phyloP scores from a whole-genome alignment of 768 basidiomycete species.

The Fomitopsis pulvina region DNA sequence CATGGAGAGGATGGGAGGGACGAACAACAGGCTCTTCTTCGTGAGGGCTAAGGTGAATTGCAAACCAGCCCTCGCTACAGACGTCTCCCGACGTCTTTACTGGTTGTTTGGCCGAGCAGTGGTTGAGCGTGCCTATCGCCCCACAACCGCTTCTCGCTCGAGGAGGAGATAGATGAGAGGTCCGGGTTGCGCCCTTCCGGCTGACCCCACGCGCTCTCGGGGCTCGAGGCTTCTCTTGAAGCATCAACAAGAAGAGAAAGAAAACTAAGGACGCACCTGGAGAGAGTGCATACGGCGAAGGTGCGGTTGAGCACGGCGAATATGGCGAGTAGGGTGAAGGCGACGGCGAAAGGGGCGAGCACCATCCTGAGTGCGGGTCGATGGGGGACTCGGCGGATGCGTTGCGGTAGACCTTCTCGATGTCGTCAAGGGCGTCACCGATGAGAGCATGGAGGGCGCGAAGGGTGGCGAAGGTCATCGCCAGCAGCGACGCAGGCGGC shows the following conservation, averaged over 20 bases:
- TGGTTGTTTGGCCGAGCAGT: too few species aligned
- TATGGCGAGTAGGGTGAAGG: neutral
- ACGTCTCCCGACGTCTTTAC: too few species aligned
- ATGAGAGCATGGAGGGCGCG: conserved; percentile 60
- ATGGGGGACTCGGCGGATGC: neutral
- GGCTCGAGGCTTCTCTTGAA: too few species aligned
- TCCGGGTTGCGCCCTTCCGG: too few species aligned
- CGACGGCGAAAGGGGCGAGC: conserved; percentile 1
- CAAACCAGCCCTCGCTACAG: too few species aligned
- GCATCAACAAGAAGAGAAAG: neutral
- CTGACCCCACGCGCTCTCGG: too few species aligned
- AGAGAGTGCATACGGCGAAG: neutral
- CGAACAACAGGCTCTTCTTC: too few species aligned
- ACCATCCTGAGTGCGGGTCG: neutral
- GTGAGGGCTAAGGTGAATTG: too few species aligned
- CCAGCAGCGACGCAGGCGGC: neutral
- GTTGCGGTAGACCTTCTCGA: conserved; percentile 44
- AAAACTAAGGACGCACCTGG: neutral
- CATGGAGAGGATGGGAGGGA: too few species aligned
- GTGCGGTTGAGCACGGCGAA: neutral
- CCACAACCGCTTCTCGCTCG: too few species aligned
- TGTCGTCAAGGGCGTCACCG: conserved; percentile 61
- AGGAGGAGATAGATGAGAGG: too few species aligned
- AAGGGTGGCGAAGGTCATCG: conserved; percentile 54
- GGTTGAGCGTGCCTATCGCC: too few species aligned